Evolutionary conservation across 495 filamentous ascomycete genomes (phyloP), one percentile per base, ranked within the genome.

Genomic region (Rhizodiscina lignyota): DNA sequence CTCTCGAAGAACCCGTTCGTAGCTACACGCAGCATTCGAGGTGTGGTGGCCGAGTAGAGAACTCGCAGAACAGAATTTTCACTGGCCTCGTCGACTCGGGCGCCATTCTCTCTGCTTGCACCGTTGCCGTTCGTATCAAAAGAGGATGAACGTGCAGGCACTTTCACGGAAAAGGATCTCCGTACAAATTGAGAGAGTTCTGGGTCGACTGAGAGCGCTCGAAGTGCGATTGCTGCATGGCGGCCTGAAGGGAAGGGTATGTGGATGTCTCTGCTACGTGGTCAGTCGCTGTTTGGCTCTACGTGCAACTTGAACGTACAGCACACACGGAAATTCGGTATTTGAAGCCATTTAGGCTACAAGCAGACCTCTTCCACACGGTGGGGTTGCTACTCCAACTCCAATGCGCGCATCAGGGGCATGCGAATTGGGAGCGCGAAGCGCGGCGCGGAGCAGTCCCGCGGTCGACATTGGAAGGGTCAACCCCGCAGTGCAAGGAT

Each of bases 1-100:
- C 80, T 91, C 42, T 96, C 89, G 65, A 96, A 83, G 50, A 93
- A 93, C n/a, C 87, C 84, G 59, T 97, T 97, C 43, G 94, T 87
- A 11, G 89, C 83, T 6, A 97, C 89, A 12, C 89, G 75, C 42
- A 97, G 66, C 91, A 94, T 94, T 38, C 89, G 75, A 43, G 92
- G 89, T 12, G 89, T 96, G 0, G 83, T 85, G 0, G 89, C 89
- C 32, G 67, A 70, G 61, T 96, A 97, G 34, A 78, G 70, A 6
- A 77, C 77, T 24, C 67, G 61, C 30, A 97, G 64, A 4, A 85
- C 59, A 3, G 65, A 72, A 34, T 66, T n/a, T n/a, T n/a, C n/a
- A n/a, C n/a, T n/a, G n/a, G n/a, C 59, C 10, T 44, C 52, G 19
- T 61, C 59, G 5, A 60, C 57, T 11, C 58, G 50, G 2, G 47